Percentiles rank a stretch among this genome's conserved stretches.
Conservation (phyloP, 1,284 basidiomycete species). For the Leccinum variabile region DNA sequence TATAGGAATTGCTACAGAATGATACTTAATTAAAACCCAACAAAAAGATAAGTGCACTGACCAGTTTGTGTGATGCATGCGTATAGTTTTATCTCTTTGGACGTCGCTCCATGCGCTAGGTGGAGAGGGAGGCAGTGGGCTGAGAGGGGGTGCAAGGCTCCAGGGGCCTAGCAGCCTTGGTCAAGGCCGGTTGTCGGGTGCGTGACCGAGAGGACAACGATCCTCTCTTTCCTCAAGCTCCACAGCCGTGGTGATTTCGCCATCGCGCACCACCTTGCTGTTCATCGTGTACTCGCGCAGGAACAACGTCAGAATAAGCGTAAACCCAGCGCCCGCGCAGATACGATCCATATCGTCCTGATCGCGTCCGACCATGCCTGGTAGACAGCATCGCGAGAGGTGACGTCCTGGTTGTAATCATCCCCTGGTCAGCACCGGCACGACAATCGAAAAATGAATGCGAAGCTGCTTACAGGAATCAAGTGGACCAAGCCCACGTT, state of each 20-base stretch:
- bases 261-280: constrained; percentile 41
- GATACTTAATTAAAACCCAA: too few species aligned
- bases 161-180: too few species aligned
- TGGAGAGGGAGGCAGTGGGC: too few species aligned
- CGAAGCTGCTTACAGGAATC: constrained; percentile 47
- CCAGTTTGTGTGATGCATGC: too few species aligned
- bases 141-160: too few species aligned
- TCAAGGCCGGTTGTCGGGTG: too few species aligned
- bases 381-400: constrained; percentile 51
- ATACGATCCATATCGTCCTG: constrained; percentile 70
- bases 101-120: too few species aligned
- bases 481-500: constrained; percentile 52
- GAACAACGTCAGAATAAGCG: constrained; percentile 59
- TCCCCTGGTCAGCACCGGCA: constrained; percentile 1
- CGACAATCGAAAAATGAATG: constrained; percentile 2
- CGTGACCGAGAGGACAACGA: too few species aligned
- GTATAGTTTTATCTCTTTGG: too few species aligned
- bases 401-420: constrained; percentile 42
- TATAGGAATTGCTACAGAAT: too few species aligned
- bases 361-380: constrained; percentile 72
- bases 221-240: constrained; percentile 17
- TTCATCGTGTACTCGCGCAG: constrained; percentile 37
- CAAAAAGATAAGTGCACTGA: too few species aligned
- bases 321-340: constrained; percentile 56
- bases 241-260: constrained; percentile 27